Conservation (phyloP, 352 stramenopile species). For the Phytopythium sindhum region DNA sequence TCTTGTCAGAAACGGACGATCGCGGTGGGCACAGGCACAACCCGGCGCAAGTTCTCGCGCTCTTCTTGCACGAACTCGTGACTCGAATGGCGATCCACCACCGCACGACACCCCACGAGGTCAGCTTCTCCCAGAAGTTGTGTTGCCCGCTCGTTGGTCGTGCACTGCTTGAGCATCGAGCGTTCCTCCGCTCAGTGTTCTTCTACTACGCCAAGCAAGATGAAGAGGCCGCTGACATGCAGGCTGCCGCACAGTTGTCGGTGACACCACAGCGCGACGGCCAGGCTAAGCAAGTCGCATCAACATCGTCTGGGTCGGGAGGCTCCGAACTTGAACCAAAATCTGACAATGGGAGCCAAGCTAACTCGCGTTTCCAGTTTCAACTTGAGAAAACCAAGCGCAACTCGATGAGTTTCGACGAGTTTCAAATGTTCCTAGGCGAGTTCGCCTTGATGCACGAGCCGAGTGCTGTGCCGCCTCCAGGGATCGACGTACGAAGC, state of each 20-base stretch:
- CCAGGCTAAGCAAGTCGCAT: neutral
- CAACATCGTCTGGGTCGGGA: neutral
- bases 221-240: slow-evolving; percentile 17
- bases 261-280: neutral
- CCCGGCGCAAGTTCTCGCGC: slow-evolving; percentile 30
- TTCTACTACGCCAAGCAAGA: slow-evolving; percentile 54
- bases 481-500: neutral
- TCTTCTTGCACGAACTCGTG: slow-evolving; percentile 43
- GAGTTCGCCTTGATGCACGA: slow-evolving; percentile 26
- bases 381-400: slow-evolving; percentile 52
- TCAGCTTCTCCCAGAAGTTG: slow-evolving; percentile 40
- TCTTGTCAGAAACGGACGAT: neutral
- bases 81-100: slow-evolving; percentile 14
- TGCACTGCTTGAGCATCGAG: slow-evolving; percentile 48
- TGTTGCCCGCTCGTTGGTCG: slow-evolving; percentile 36
- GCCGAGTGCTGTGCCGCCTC: neutral
- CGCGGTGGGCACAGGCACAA: neutral
- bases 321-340: neutral
- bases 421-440: slow-evolving; percentile 38
- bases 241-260: neutral
- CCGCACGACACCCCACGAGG: slow-evolving; percentile 12
- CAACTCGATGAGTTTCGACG: slow-evolving; percentile 48
- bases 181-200: slow-evolving; percentile 51
- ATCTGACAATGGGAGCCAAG: neutral
- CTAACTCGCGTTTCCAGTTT: slow-evolving; percentile 17